These are phyloP conservation scores for Endoconidiophora laricicola DNA, from an alignment of 2,329 filamentous ascomycete genomes.

Conservation along the genomic window DNA sequence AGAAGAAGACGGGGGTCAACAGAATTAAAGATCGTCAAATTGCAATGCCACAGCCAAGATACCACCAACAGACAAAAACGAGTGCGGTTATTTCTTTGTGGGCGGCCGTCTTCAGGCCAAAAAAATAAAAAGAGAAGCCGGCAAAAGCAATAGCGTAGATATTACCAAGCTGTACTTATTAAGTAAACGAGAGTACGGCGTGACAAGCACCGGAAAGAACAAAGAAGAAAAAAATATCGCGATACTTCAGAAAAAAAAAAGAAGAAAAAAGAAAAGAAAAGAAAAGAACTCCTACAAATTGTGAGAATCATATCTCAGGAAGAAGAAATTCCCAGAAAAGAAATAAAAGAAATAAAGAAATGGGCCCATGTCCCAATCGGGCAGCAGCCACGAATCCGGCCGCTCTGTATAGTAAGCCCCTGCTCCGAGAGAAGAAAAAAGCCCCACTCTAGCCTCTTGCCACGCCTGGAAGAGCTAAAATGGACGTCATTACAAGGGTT, in stretches of 20 bases:
- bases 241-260: neutral
- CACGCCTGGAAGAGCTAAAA: neutral
- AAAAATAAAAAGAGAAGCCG: too few relatives aligned
- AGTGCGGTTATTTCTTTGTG: too few relatives aligned
- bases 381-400: constrained; percentile 1
- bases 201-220: neutral
- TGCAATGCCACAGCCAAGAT: neutral
- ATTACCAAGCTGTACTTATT: too few relatives aligned
- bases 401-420: neutral
- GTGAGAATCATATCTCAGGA: neutral
- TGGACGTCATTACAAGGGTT: too few relatives aligned
- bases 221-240: neutral
- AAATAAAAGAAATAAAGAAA: neutral
- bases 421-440: neutral
- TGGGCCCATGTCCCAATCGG: neutral
- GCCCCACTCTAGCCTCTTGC: too few relatives aligned
- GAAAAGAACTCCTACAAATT: neutral
- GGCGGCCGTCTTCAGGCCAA: too few relatives aligned
- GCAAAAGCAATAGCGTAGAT: too few relatives aligned
- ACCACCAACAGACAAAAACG: neutral
- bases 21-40: neutral
- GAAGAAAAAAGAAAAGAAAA: constrained; percentile 1
- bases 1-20: neutral
- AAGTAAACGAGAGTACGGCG: neutral
- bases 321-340: neutral